Evolutionary conservation across 106 monocot species (phyloP).

Genomic region (Dendrobium officinale): DNA sequence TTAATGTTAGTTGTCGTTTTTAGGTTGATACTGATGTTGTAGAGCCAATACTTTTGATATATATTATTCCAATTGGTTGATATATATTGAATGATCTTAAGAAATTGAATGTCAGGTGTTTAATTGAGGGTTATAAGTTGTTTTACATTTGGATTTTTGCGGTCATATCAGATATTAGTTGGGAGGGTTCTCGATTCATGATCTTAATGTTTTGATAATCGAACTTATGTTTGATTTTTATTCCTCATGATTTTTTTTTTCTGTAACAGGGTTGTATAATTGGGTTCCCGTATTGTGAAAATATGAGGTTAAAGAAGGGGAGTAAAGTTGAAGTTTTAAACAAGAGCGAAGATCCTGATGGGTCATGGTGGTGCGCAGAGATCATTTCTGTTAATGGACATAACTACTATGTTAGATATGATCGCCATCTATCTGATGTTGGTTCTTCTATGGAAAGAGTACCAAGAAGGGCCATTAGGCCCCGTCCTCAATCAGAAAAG

Average conservation of each 20-base stretch:
- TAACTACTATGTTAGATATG: conserved; percentile 29
- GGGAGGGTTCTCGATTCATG: neutral
- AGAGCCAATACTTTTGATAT: too few species aligned
- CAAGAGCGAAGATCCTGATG: conserved; percentile 15
- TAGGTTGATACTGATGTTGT: neutral
- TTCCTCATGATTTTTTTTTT: neutral
- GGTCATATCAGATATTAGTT: neutral
- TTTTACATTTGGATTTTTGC: neutral
- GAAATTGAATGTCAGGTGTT: neutral
- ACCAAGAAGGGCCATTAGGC: conserved; percentile 28
- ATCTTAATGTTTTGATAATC: neutral
- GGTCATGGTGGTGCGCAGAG: conserved; percentile 36
- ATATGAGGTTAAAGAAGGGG: conserved; percentile 41
- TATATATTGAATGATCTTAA: neutral
- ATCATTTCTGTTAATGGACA: conserved; percentile 30
- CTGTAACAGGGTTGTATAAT: neutral
- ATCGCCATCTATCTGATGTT: neutral
- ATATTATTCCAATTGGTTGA: neutral
- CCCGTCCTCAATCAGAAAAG: conserved; percentile 21
- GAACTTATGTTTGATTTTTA: neutral
- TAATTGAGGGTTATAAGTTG: neutral
- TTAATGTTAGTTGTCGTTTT: neutral
- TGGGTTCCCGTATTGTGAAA: neutral
- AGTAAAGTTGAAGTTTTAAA: conserved; percentile 29
- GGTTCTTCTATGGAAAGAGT: conserved; percentile 18